phyloP scores from a whole-genome alignment of 352 stramenopile genomes.

The Phytophthora crassamura region DNA sequence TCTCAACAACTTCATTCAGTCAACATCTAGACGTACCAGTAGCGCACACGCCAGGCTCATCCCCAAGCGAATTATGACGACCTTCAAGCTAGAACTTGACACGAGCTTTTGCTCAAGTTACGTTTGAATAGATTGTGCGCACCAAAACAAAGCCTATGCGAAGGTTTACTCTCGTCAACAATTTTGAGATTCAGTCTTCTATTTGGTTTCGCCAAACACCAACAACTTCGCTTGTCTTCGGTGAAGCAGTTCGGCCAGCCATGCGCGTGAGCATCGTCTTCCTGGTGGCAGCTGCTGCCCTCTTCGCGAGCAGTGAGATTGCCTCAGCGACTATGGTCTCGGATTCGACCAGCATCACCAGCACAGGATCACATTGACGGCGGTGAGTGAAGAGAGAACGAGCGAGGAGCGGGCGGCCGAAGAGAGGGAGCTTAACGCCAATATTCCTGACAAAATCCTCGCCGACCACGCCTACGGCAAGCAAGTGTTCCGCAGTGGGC shows the following conservation, averaged over 20 bases:
- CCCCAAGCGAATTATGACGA: no score
- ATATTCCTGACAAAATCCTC: conserved; percentile 22
- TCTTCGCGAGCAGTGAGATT: conserved; percentile 10
- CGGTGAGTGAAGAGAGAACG: conserved; percentile 2
- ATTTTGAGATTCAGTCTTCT: conserved; percentile 24
- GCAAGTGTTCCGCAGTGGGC: conserved; percentile 22
- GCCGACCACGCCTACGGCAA: conserved; percentile 23
- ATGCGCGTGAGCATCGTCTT: conserved; percentile 21
- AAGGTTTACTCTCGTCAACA: conserved; percentile 1
- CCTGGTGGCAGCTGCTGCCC: background rate
- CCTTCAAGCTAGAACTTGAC: no score
- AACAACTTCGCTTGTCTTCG: no score
- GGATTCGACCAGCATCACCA: background rate
- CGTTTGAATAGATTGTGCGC: background rate
- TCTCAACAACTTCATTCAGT: no score
- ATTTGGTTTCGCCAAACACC: background rate
- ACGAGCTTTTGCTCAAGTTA: no score
- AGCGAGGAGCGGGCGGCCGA: conserved; percentile 4
- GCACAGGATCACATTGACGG: background rate
- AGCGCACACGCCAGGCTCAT: no score
- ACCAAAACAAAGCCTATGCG: background rate
- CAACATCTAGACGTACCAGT: no score
- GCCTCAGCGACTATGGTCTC: background rate
- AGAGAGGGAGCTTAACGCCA: conserved; percentile 2
- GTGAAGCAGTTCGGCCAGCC: background rate